A percentile compares a stretch with the other conserved stretches of the same genome.
Evolutionary conservation across 306 rosid species (phyloP).

Genomic region (Quillaja saponaria): DNA sequence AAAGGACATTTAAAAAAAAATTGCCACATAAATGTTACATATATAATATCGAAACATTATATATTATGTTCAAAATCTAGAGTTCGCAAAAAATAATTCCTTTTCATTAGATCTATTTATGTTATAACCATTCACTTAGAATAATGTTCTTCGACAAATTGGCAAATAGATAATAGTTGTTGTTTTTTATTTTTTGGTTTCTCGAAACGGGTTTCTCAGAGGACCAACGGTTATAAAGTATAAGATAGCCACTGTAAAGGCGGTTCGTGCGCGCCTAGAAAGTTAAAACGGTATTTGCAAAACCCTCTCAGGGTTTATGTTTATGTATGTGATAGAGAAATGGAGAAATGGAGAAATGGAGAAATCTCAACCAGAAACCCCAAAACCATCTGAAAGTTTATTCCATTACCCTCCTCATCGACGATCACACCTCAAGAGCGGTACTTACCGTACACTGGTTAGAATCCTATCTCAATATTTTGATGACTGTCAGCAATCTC

Average conservation of each 20-base stretch:
- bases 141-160: too few species aligned
- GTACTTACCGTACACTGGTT: conserved; percentile 45
- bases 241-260: neutral
- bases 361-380: conserved; percentile 30
- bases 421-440: conserved; percentile 54
- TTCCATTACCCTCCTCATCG: conserved; percentile 43
- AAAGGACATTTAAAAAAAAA: too few species aligned
- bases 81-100: too few species aligned
- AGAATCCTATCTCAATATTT: conserved; percentile 52
- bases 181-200: too few species aligned
- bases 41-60: too few species aligned
- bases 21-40: too few species aligned
- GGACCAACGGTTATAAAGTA: too few species aligned
- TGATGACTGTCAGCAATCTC: conserved; percentile 30
- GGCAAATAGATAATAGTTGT: too few species aligned
- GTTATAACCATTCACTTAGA: too few species aligned
- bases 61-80: too few species aligned
- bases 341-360: conserved; percentile 29
- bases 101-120: too few species aligned
- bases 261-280: conserved; percentile 17
- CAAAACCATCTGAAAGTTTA: conserved; percentile 24
- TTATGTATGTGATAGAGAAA: neutral
- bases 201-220: too few species aligned
- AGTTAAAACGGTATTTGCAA: neutral
- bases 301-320: neutral